Conservation (phyloP, 108 stramenopile genomes). For the Chaetoceros muelleri region DNA sequence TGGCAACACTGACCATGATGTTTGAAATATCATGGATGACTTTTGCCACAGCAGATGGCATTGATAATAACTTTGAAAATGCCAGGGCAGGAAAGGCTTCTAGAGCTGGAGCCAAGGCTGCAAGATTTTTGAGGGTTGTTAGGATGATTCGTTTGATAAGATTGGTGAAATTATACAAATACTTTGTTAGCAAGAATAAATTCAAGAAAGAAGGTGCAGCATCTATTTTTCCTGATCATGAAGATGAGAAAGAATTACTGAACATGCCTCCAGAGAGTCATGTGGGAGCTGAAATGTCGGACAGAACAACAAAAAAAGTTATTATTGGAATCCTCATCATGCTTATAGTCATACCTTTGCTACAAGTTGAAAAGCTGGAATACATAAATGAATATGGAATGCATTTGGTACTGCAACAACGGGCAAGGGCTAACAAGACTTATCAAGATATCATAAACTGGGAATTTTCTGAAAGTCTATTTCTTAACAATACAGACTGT, state of each 20-base stretch:
- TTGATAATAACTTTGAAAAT: conserved; percentile 7
- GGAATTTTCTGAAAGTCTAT: conserved; percentile 21
- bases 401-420: conserved; percentile 25
- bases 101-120: conserved; percentile 23
- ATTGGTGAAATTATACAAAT: conserved; percentile 59
- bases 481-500: conserved; percentile 21
- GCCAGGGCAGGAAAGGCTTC: conserved; percentile 17
- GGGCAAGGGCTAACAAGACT: conserved; percentile 3
- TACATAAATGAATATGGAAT: conserved; percentile 30
- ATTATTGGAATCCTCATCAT: conserved; percentile 38
- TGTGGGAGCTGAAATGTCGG: conserved; percentile 43
- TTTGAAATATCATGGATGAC: conserved; percentile 31
- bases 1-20: conserved; percentile 45
- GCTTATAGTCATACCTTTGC: conserved; percentile 32
- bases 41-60: neutral
- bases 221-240: neutral
- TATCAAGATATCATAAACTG: conserved; percentile 8
- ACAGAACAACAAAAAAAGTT: conserved; percentile 45
- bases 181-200: conserved; percentile 16
- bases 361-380: conserved; percentile 21
- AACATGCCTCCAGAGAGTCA: conserved; percentile 25
- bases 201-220: neutral
- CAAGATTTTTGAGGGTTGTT: conserved; percentile 33
- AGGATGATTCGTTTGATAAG: conserved; percentile 51
- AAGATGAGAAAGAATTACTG: conserved; percentile 4